Conservation (phyloP, 1,284 basidiomycete genomes). For the Puccinia coronata region DNA sequence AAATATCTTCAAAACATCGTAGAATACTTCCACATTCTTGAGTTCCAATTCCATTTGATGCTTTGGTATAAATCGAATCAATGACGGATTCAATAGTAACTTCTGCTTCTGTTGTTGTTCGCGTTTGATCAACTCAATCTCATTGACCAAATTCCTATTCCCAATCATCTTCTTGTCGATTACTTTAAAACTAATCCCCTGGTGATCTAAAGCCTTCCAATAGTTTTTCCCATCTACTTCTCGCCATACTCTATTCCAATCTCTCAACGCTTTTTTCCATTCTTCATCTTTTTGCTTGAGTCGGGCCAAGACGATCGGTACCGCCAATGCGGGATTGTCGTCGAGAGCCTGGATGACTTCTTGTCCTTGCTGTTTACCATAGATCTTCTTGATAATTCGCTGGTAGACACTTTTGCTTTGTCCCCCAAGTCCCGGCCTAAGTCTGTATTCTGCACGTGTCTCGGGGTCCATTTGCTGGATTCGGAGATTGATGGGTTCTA, state of each 20-base stretch:
- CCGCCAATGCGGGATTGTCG: constrained; percentile 83
- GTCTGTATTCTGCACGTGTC: constrained; percentile 78
- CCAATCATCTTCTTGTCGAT: constrained; percentile 97
- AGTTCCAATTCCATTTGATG: constrained; percentile 41
- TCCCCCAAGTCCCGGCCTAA: constrained; percentile 86
- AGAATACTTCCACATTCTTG: constrained; percentile 33
- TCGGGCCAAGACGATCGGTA: constrained; percentile 86
- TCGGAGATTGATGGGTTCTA: constrained; percentile 84
- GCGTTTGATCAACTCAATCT: constrained; percentile 78
- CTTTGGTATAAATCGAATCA: constrained; percentile 41
- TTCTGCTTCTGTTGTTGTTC: constrained; percentile 70
- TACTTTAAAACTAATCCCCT: constrained; percentile 88
- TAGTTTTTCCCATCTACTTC: constrained; percentile 97
- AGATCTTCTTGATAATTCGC: constrained; percentile 91
- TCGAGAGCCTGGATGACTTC: constrained; percentile 90
- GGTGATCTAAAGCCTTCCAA: constrained; percentile 94
- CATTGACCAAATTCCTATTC: constrained; percentile 80
- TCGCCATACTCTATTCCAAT: constrained; percentile 96
- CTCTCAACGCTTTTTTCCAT: constrained; percentile 89
- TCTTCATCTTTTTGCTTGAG: constrained; percentile 96
- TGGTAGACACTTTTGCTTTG: constrained; percentile 86
- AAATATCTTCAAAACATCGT: constrained; percentile 43
- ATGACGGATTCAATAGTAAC: constrained; percentile 41
- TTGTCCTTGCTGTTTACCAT: constrained; percentile 76
- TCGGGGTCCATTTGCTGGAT: constrained; percentile 88